These are phyloP conservation scores for Hypoxylon sp. DNA, from an alignment of 2,329 filamentous ascomycete genomes.

Conservation along the genomic window DNA sequence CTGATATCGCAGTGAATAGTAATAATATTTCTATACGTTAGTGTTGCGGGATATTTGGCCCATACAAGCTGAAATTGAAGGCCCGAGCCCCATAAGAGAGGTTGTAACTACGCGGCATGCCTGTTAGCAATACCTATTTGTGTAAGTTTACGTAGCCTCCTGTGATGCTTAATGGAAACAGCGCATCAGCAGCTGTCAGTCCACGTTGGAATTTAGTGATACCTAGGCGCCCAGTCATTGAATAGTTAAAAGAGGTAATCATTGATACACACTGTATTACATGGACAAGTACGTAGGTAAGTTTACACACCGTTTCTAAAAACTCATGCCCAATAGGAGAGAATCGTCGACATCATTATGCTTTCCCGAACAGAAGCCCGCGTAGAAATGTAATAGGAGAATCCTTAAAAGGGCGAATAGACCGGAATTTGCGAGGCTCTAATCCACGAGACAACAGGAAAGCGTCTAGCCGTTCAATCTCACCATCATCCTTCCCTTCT, in stretches of 20 bases:
- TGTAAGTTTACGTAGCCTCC: neutral
- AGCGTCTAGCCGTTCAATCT: conserved; percentile 66
- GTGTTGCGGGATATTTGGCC: neutral
- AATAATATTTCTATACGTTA: conserved; percentile 4
- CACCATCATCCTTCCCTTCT: conserved; percentile 64
- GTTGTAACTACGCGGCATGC: neutral
- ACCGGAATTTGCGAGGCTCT: conserved; percentile 17
- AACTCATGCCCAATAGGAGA: neutral
- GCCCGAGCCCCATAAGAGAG: neutral
- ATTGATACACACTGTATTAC: neutral
- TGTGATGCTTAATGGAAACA: neutral
- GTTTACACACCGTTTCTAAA: conserved; percentile 10
- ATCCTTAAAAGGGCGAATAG: conserved; percentile 19
- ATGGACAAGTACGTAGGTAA: conserved; percentile 5
- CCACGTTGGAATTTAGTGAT: too few relatives aligned
- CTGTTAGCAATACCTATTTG: too few relatives aligned
- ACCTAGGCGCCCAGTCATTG: too few relatives aligned
- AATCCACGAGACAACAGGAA: conserved; percentile 47
- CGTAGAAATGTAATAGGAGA: conserved; percentile 40
- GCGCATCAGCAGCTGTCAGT: too few relatives aligned
- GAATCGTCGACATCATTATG: conserved; percentile 24
- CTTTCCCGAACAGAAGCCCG: conserved; percentile 34
- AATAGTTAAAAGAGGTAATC: neutral
- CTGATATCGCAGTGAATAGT: neutral
- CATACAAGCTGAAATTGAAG: neutral